Evolutionary conservation across 1,284 basidiomycete genomes (phyloP).

Genomic region (Leccinum pachyderme): DNA sequence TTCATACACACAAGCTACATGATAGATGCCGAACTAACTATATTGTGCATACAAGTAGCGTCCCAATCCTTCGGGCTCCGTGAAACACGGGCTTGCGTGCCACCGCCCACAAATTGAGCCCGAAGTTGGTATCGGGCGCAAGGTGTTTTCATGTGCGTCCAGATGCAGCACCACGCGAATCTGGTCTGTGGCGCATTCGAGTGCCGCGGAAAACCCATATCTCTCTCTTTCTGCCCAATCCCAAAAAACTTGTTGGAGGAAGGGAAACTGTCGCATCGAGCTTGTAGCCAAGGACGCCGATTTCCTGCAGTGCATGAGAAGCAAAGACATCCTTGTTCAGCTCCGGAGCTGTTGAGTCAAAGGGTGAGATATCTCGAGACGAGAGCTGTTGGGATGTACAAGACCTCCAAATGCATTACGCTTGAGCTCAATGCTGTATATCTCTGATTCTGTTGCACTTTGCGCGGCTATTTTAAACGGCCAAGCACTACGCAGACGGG

Average conservation of each 20-base stretch:
- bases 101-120: background rate
- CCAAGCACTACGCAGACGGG: conserved; percentile 44
- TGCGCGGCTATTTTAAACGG: conserved; percentile 51
- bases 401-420: conserved; percentile 41
- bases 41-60: background rate
- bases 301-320: conserved; percentile 43
- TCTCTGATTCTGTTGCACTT: conserved; percentile 45
- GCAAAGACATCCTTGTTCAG: conserved; percentile 41
- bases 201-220: conserved; percentile 46
- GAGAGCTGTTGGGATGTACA: conserved; percentile 23
- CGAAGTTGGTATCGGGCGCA: background rate
- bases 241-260: conserved; percentile 39
- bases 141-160: conserved; percentile 20
- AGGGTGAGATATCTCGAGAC: conserved; percentile 10
- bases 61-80: conserved; percentile 7
- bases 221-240: conserved; percentile 44
- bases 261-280: conserved; percentile 48
- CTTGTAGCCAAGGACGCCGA: conserved; percentile 41
- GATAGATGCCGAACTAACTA: background rate
- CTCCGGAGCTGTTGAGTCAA: conserved; percentile 31
- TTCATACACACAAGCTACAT: conserved; percentile 1
- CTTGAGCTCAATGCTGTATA: conserved; percentile 50
- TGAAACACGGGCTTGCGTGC: conserved; percentile 13
- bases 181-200: conserved; percentile 31
- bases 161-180: conserved; percentile 28